Conservation (phyloP, 805 yeast genomes). For the Clavispora santaluciae region DNA sequence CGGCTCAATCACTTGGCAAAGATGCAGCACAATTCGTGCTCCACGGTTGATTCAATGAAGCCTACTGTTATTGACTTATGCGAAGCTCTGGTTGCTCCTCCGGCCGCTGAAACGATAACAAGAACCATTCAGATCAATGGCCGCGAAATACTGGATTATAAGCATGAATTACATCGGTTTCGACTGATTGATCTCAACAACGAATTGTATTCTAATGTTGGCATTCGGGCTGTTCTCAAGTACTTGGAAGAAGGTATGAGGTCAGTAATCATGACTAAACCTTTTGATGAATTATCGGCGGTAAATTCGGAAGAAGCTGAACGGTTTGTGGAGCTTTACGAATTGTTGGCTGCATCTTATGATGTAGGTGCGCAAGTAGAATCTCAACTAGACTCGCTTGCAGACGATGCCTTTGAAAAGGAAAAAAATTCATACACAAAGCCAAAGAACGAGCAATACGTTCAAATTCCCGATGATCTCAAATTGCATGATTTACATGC, state of each 20-base stretch:
- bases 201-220: background rate
- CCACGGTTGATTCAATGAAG: background rate
- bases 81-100: background rate
- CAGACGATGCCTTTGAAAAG: background rate
- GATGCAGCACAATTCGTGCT: background rate
- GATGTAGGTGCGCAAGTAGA: background rate
- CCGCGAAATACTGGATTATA: background rate
- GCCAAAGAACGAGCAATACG: constrained; percentile 2
- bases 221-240: background rate
- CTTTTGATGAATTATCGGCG: background rate
- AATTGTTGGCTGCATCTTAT: background rate
- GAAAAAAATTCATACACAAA: background rate
- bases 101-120: background rate
- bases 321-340: background rate
- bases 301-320: background rate
- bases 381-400: background rate
- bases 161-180: background rate
- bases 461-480: constrained; percentile 20
- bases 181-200: background rate
- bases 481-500: constrained; percentile 15
- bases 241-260: background rate
- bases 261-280: background rate
- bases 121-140: background rate
- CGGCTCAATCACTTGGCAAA: background rate
- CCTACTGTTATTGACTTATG: background rate